These are phyloP conservation scores for Withania somnifera DNA, from an alignment of 305 asterid genomes.

Conservation along the genomic window DNA sequence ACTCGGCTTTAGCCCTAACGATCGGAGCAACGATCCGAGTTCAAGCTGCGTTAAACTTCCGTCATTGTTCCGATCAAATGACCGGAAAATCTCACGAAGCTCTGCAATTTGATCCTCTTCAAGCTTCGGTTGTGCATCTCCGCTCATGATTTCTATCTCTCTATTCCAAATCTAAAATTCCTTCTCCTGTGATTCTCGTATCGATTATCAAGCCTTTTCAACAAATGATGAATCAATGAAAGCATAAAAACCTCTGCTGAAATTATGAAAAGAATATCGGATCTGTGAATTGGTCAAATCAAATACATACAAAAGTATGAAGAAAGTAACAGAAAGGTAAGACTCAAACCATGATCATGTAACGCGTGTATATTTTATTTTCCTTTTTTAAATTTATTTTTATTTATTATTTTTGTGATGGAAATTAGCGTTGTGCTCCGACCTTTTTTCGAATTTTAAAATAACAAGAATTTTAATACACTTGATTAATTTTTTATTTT, in stretches of 20 bases:
- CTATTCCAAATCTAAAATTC: not conserved
- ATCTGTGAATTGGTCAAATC: not conserved
- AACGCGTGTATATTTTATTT: too few relatives aligned
- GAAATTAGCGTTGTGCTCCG: too few relatives aligned
- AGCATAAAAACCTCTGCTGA: not conserved
- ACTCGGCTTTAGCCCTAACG: conserved; percentile 79
- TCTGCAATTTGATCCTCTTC: conserved; percentile 80
- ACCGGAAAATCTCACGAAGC: conserved; percentile 94
- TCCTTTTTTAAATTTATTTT: not conserved
- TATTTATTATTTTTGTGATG: not conserved
- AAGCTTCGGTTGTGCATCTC: conserved; percentile 36
- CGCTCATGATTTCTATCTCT: conserved; percentile 24
- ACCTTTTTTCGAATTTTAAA: too few relatives aligned
- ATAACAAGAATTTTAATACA: too few relatives aligned
- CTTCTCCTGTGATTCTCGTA: not conserved
- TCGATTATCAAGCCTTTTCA: not conserved
- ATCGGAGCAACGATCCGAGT: conserved; percentile 78
- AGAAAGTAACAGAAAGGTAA: not conserved
- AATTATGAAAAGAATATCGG: not conserved
- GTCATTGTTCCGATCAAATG: conserved; percentile 85
- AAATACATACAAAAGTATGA: not conserved
- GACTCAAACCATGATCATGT: not conserved
- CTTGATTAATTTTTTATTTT: too few relatives aligned
- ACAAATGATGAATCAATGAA: not conserved
- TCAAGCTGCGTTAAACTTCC: conserved; percentile 91